These are phyloP conservation scores for Albatrellus ellisii DNA, from an alignment of 768 basidiomycete genomes.

Conservation along the genomic window DNA sequence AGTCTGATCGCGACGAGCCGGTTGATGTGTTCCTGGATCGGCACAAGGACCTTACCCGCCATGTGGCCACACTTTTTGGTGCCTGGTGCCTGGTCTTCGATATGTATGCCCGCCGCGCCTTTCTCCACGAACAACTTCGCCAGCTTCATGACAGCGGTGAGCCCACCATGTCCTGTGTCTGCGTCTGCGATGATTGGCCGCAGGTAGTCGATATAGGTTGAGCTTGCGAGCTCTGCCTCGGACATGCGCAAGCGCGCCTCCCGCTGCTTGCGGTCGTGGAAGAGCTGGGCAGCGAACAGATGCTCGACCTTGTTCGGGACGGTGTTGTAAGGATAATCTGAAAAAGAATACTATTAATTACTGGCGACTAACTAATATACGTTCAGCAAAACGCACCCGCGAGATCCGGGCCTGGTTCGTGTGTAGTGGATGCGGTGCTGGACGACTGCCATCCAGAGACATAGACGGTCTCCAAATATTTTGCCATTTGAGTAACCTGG, in stretches of 20 bases:
- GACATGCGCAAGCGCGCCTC: constrained; percentile 62
- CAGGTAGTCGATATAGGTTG: constrained; percentile 75
- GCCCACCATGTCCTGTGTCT: constrained; percentile 94
- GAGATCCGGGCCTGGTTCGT: constrained; percentile 97
- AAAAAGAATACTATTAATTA: too few relatives aligned
- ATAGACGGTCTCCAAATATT: constrained; percentile 96
- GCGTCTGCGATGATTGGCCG: constrained; percentile 94
- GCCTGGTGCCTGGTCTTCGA: constrained; percentile 96
- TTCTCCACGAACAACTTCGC: constrained; percentile 98
- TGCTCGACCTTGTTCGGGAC: constrained; percentile 99
- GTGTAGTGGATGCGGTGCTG: constrained; percentile 84
- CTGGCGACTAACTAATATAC: too few relatives aligned
- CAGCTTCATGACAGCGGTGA: constrained; percentile 98
- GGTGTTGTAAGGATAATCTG: constrained; percentile 97
- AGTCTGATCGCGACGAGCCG: constrained; percentile 93
- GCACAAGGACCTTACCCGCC: constrained; percentile 95
- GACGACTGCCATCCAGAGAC: constrained; percentile 96
- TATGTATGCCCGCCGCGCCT: constrained; percentile 94
- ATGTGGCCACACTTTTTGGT: constrained; percentile 96
- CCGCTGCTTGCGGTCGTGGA: constrained; percentile 97
- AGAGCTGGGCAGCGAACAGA: constrained; percentile 93
- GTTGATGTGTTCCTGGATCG: constrained; percentile 96
- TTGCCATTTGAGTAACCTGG: constrained; percentile 98
- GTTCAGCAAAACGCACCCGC: constrained; percentile 44
- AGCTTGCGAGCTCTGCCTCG: constrained; percentile 55